Percentiles rank a stretch among this genome's conserved stretches.
These are phyloP conservation scores for Rhodotorula sp. DNA, from an alignment of 1,284 basidiomycete species.

Conservation along the genomic window DNA sequence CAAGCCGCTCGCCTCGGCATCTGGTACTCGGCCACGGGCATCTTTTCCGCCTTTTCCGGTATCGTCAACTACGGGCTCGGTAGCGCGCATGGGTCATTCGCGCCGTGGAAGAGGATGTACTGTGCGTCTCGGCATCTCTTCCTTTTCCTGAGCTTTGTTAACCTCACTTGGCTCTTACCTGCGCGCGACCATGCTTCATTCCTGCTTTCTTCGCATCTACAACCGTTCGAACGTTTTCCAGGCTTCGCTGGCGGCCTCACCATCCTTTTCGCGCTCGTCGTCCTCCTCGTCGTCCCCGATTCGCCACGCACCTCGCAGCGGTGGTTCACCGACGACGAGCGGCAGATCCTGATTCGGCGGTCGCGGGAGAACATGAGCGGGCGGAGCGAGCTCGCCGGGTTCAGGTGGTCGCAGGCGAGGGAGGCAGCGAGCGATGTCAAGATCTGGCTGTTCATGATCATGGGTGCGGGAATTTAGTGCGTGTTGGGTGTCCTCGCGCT, in stretches of 20 bases:
- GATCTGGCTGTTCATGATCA: conserved; percentile 54
- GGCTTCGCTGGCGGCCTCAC: conserved; percentile 52
- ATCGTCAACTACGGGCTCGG: conserved; percentile 57
- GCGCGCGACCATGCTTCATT: accelerated
- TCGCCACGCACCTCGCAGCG: conserved; percentile 52
- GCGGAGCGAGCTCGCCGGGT: conserved; percentile 45
- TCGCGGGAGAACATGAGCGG: conserved; percentile 50
- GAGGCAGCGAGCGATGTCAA: conserved; percentile 56
- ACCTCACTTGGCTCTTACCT: neutral
- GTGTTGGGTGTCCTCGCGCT: too few species aligned
- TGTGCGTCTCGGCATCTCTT: conserved; percentile 33
- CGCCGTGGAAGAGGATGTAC: conserved; percentile 54
- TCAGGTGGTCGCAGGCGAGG: conserved; percentile 52
- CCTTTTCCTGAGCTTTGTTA: too few species aligned
- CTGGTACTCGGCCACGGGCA: conserved; percentile 56
- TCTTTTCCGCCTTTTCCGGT: conserved; percentile 54
- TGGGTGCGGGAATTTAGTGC: conserved; percentile 51
- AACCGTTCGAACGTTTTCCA: neutral
- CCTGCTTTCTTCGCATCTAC: too few species aligned
- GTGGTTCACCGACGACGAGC: conserved; percentile 52
- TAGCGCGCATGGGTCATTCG: conserved; percentile 48
- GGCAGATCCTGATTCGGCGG: conserved; percentile 51
- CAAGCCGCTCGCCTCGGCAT: conserved; percentile 45
- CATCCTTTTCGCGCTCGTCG: conserved; percentile 54
- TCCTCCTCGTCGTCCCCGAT: conserved; percentile 55